Conservation (phyloP, 768 basidiomycete species). For the Asterophora lycoperdoides region DNA sequence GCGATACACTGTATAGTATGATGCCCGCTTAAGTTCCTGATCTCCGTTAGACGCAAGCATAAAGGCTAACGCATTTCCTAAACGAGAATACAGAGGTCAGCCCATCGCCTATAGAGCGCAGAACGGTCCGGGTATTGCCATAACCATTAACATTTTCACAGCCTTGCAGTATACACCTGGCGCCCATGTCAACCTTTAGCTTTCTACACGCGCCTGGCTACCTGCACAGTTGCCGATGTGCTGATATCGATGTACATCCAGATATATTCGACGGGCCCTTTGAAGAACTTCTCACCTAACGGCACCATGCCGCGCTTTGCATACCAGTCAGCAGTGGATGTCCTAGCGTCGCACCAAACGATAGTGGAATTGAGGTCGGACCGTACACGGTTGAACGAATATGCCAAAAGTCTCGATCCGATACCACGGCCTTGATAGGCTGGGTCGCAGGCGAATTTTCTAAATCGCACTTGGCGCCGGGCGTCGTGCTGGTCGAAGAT, state of each 20-base stretch:
- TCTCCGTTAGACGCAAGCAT: neutral
- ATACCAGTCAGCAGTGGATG: conserved; percentile 38
- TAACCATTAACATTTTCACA: neutral
- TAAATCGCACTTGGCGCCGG: conserved; percentile 38
- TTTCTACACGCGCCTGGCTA: neutral
- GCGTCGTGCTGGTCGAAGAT: conserved; percentile 6
- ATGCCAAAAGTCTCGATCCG: conserved; percentile 43
- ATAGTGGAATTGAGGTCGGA: conserved; percentile 36
- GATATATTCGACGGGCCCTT: conserved; percentile 51
- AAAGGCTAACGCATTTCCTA: neutral
- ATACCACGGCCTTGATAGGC: conserved; percentile 50
- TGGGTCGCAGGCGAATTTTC: conserved; percentile 58
- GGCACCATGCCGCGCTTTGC: conserved; percentile 42
- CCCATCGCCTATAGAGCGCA: neutral
- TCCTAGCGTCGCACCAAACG: conserved; percentile 59
- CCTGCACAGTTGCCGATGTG: conserved; percentile 3
- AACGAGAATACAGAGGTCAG: neutral
- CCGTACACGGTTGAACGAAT: conserved; percentile 27
- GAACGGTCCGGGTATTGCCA: conserved; percentile 1
- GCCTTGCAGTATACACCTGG: neutral
- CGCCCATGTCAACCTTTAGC: neutral
- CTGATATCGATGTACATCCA: conserved; percentile 37
- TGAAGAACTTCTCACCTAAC: conserved; percentile 52
- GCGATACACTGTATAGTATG: no score
- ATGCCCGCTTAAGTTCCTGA: no score